Conservation (phyloP, 768 basidiomycete species). For the Boletus rufocinnamomeus region DNA sequence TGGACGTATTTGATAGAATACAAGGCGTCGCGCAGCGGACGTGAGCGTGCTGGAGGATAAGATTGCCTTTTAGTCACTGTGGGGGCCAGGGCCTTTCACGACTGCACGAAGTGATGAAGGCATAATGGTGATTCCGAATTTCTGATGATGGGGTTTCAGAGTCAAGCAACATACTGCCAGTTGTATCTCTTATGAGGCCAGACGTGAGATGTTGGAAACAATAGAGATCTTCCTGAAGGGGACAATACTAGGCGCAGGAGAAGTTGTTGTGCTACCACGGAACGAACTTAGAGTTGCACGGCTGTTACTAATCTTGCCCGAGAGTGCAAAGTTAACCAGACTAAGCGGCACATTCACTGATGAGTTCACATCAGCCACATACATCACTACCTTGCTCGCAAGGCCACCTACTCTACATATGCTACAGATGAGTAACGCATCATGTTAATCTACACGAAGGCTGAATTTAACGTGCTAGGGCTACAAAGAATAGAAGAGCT, state of each 20-base stretch:
- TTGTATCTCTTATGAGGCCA: conserved; percentile 4
- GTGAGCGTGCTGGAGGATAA: not conserved
- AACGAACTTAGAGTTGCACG: too few relatives aligned
- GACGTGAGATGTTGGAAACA: conserved; percentile 9
- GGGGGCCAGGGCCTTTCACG: not conserved
- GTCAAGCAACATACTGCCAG: conserved; percentile 4
- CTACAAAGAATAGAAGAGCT: conserved; percentile 18
- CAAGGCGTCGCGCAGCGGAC: conserved; percentile 13
- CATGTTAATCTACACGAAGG: conserved; percentile 4
- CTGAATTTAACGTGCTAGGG: conserved; percentile 13
- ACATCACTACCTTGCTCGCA: not conserved
- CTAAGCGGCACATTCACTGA: too few relatives aligned
- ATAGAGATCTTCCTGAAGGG: not conserved
- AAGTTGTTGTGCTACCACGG: too few relatives aligned
- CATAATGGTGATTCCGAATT: conserved; percentile 2
- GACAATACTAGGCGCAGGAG: not conserved
- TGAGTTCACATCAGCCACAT: not conserved
- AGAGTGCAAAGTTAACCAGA: too few relatives aligned
- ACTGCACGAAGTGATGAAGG: not conserved
- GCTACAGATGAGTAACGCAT: conserved; percentile 12
- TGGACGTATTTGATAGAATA: conserved; percentile 23
- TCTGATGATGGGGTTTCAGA: conserved; percentile 14
- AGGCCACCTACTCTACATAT: conserved; percentile 1
- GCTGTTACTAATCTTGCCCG: not conserved
- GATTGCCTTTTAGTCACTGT: not conserved